Base-by-base conservation (phyloP, 768 basidiomycete species). In the Boletellus sp. region DNA sequence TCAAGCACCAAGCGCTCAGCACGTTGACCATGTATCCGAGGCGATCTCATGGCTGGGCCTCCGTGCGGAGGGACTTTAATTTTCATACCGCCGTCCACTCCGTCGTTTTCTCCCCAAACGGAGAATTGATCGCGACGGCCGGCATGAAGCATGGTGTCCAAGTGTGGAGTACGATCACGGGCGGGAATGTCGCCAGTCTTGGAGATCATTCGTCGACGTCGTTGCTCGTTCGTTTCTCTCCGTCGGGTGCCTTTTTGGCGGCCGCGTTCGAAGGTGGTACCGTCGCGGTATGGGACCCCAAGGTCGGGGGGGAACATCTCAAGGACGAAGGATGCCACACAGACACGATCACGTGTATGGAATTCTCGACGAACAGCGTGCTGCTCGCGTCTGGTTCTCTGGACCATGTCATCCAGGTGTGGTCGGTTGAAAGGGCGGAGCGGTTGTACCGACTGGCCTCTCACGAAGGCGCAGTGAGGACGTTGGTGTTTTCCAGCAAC, bases 401-500 rank as follows among this genome's bases (percentile, higher is more conserved):
- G 34, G 22, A 54, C 41, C 36, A 20, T 37, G 28, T 16, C 1
- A 56, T 63, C 24, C 53, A 50, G 22, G 49, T 66, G 10, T 68
- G 66, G 66, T 61, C 59, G 7, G n/a, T 58, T 20, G 40, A 45
- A 35, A 56, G 46, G 0, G 50, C 52, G 8, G 50, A 58, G 17
- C 12, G 35, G 2, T 31, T 66, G 38, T 42, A 57, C 16, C 45
- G 35, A 33, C 34, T 63, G 1, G 43, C 34, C 3, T 19, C 39
- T 0, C 67, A 65, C 42, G 53, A 58, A 35, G 56, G 51, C 19
- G 26, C 47, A 2, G 61, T 68, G 35, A 45, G 28, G 4, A 40
- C 53, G 6, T 41, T 68, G 35, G 55, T 31, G 1, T 68, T 66
- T 45, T 61, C 63, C 1, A 47, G 38, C 12, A 55, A 65, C 33